phyloP scores from a whole-genome alignment of 1,284 basidiomycete species.

The Ustilago shanxiensis region DNA sequence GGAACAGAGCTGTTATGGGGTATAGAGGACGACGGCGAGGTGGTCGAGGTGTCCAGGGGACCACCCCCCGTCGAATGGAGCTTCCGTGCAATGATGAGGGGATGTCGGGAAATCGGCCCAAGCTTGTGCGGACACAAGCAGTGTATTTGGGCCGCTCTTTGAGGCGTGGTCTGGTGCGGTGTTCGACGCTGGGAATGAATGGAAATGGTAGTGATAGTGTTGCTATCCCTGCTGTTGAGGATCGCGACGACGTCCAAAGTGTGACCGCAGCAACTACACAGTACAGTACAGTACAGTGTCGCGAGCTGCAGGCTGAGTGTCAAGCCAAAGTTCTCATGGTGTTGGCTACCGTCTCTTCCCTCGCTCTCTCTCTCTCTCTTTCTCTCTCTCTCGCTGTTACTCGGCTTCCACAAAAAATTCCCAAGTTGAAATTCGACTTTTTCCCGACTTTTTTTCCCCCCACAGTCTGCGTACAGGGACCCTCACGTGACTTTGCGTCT shows the following conservation, averaged over 20 bases:
- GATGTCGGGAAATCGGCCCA: constrained; percentile 31
- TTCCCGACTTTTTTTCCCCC: neutral
- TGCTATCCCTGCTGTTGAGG: neutral
- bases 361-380: too few relatives aligned
- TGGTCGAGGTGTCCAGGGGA: constrained; percentile 27
- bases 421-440: constrained; percentile 2
- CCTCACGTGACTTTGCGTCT: constrained; percentile 1
- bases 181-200: neutral
- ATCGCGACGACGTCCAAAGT: constrained; percentile 11
- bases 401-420: neutral
- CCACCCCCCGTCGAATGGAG: constrained; percentile 44
- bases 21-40: constrained; percentile 24
- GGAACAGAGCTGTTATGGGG: neutral
- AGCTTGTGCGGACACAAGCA: constrained; percentile 50
- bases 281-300: too few relatives aligned
- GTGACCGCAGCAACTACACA: constrained; percentile 28
- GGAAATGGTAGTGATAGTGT: constrained; percentile 15
- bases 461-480: constrained; percentile 2
- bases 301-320: neutral
- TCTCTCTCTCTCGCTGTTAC: too few relatives aligned
- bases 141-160: constrained; percentile 27
- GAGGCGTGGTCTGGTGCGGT: constrained; percentile 5
- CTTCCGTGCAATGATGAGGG: constrained; percentile 51
- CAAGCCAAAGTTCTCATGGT: neutral
- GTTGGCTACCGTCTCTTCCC: neutral